Evolutionary conservation across 1,284 basidiomycete species (phyloP).

Genomic region (Apiotrichum gamsii): DNA sequence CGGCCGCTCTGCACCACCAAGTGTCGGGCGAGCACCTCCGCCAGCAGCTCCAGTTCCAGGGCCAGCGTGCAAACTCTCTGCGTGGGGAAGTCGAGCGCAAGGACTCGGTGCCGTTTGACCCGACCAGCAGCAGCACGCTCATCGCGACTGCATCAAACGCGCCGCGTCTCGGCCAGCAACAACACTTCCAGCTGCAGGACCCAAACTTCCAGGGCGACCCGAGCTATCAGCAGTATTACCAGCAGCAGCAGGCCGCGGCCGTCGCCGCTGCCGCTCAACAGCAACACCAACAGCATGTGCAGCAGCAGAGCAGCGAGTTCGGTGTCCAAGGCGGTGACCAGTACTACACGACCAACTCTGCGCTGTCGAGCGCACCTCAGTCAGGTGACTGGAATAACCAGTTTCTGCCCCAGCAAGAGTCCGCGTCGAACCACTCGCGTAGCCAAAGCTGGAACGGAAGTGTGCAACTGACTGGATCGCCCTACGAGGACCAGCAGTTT

Average conservation of each 20-base stretch:
- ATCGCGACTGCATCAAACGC: constrained; percentile 28
- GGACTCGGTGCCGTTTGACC: constrained; percentile 40
- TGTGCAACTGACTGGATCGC: constrained; percentile 3
- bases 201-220: background rate
- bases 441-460: constrained; percentile 14
- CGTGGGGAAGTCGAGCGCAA: constrained; percentile 19
- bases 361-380: background rate
- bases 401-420: constrained; percentile 3
- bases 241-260: constrained; percentile 14
- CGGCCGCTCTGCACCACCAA: constrained; percentile 1
- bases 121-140: constrained; percentile 30
- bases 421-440: background rate
- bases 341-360: background rate
- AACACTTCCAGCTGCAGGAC: constrained; percentile 9
- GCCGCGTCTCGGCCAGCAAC: constrained; percentile 1
- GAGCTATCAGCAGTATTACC: constrained; percentile 6
- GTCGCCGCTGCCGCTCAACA: constrained; percentile 4
- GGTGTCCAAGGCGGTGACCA: constrained; percentile 1
- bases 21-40: no score
- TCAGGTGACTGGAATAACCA: constrained; percentile 1
- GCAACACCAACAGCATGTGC: constrained; percentile 7
- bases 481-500: constrained; percentile 20
- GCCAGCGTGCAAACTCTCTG: background rate
- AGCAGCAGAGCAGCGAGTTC: background rate
- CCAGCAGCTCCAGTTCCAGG: constrained; percentile 1